phyloP scores from a whole-genome alignment of 2,329 filamentous ascomycete genomes.

The Paecilomyces sp. region DNA sequence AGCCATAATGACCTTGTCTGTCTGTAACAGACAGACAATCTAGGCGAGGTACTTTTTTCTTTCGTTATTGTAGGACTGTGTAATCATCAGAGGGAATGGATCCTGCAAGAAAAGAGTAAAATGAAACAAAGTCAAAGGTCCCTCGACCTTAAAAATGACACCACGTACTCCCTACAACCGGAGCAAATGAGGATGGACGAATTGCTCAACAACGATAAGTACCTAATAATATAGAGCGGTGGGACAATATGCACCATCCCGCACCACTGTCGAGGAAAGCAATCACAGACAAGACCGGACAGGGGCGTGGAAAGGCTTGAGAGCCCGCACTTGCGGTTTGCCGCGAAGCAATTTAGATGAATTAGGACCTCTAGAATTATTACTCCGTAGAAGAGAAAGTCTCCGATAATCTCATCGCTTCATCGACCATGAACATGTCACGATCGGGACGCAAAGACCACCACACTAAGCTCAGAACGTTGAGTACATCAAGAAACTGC shows the following conservation, averaged over 20 bases:
- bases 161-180: not conserved
- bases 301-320: not conserved
- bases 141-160: not conserved
- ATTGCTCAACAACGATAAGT: not conserved
- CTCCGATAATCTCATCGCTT: not conserved
- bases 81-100: not conserved
- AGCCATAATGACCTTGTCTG: not conserved
- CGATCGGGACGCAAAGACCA: not conserved
- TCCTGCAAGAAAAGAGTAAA: not conserved
- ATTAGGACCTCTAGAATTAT: not conserved
- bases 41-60: not conserved
- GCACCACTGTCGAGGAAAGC: not conserved
- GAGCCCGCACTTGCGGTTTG: not conserved
- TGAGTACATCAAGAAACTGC: not conserved
- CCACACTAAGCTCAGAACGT: not conserved
- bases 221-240: not conserved
- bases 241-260: not conserved
- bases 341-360: not conserved
- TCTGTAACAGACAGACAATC: not conserved
- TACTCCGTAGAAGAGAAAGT: not conserved
- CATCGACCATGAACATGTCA: not conserved
- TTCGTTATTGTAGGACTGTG: not conserved
- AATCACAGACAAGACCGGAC: not conserved
- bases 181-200: not conserved
- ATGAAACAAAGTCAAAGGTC: not conserved